Evolutionary conservation across 108 stramenopile species (phyloP), one percentile per base, ranked within the genome.

Genomic region (Seminavis robusta): DNA sequence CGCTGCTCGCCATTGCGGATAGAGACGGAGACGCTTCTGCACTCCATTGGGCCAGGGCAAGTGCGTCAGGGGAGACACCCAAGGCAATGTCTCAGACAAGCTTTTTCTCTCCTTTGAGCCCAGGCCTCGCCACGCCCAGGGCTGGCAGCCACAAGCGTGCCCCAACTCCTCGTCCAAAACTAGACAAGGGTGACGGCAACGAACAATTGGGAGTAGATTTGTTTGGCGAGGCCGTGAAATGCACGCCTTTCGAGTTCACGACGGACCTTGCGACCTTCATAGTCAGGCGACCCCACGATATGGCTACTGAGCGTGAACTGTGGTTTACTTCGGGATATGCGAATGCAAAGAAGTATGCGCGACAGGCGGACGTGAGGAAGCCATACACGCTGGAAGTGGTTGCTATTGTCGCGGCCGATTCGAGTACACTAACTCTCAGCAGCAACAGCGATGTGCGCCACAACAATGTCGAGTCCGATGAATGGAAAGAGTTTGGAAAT

Each of bases 211-310:
- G n/a, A n/a, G n/a, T n/a, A n/a, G n/a, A n/a, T n/a, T n/a, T n/a
- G n/a, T n/a, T n/a, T 38, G 52, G 67, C 1, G 47, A 64, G 28
- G 86, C 86, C 4, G 63, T 70, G 1, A 36, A 47, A 2, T 69
- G 57, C 21, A 65, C 74, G 17, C 77, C 81, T 11, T 71, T 65
- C 48, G 81, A 81, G 39, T 87, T n/a, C n/a, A n/a, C n/a, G n/a
- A n/a, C n/a, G n/a, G 33, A 54, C 9, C 44, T 70, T 33, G 81
- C 76, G 15, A 73, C 77, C 23, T 87, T 71, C 47, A 26, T 64
- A 32, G 71, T 81, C 9, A 60, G 81, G 19, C 40, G 65, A 6
- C 86, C 86, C 3, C 74, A 77, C 49, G 67, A 73, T 11, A 42
- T 68, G 9, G 33, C 38, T 8, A 38, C 28, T n/a, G 30, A 47